These are phyloP conservation scores for Eucalyptus marginata DNA, from an alignment of 345 rosid genomes.

Conservation along the genomic window DNA sequence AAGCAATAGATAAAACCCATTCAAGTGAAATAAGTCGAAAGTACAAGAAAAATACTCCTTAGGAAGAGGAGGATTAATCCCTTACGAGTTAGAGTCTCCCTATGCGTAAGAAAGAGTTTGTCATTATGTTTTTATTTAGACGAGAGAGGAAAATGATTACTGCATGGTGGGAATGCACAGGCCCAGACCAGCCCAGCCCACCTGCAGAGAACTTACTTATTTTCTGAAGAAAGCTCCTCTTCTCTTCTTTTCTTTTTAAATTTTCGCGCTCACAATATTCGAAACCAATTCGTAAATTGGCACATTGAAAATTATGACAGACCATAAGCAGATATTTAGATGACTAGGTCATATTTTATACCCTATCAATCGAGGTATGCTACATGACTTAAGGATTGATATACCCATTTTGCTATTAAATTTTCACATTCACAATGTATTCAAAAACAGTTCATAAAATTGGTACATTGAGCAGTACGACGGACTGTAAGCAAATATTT, in stretches of 20 bases:
- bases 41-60: not conserved
- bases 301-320: not conserved
- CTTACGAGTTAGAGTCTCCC: not conserved
- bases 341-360: not conserved
- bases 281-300: not conserved
- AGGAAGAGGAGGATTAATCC: not conserved
- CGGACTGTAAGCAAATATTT: not conserved
- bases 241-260: not conserved
- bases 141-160: not conserved
- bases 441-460: not conserved
- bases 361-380: not conserved
- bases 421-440: not conserved
- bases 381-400: not conserved
- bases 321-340: not conserved
- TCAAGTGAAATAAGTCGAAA: not conserved
- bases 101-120: not conserved
- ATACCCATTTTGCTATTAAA: not conserved
- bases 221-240: not conserved
- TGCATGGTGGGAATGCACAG: not conserved
- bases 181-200: not conserved
- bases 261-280: not conserved
- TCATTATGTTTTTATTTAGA: not conserved
- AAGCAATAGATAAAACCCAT: not conserved
- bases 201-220: not conserved
- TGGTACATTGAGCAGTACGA: not conserved